A percentile compares a stretch with the other conserved stretches of the same genome.
Evolutionary conservation across 2,329 filamentous ascomycete genomes (phyloP).

Genomic region (Fusarium beomiforme): DNA sequence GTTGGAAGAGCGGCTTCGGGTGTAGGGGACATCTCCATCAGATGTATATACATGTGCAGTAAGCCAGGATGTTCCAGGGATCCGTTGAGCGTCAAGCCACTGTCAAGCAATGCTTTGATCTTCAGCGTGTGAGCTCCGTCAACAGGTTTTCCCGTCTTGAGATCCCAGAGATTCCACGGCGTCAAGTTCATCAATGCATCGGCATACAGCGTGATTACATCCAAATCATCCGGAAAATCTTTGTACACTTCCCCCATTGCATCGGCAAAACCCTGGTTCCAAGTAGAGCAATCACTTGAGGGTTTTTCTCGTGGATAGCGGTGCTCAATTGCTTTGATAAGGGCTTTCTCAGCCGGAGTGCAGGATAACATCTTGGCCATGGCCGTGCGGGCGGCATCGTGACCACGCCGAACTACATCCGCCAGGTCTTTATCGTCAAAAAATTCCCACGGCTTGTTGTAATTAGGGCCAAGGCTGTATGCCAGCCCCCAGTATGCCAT

Average conservation of each 20-base stretch:
- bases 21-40: slow-evolving; percentile 78
- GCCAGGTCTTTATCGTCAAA: slow-evolving; percentile 69
- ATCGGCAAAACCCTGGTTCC: slow-evolving; percentile 49
- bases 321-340: slow-evolving; percentile 69
- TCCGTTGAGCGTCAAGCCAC: neutral
- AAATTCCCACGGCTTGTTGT: slow-evolving; percentile 79
- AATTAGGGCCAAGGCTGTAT: slow-evolving; percentile 78
- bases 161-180: slow-evolving; percentile 29
- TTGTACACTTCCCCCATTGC: slow-evolving; percentile 52
- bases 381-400: slow-evolving; percentile 3
- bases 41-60: slow-evolving; percentile 79
- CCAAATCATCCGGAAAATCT: slow-evolving; percentile 52
- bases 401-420: slow-evolving; percentile 41
- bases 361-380: neutral
- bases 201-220: slow-evolving; percentile 50
- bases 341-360: slow-evolving; percentile 60
- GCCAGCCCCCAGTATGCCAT: slow-evolving; percentile 78
- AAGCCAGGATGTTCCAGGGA: slow-evolving; percentile 73
- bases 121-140: neutral
- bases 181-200: slow-evolving; percentile 59
- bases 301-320: slow-evolving; percentile 61
- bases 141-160: neutral
- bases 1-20: slow-evolving; percentile 71
- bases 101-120: neutral
- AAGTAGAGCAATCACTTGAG: slow-evolving; percentile 9